Evolutionary conservation across 129 eudicot genomes (phyloP), one percentile per base, ranked within the genome.

Genomic region (Rutidosis leptorrhynchoides): DNA sequence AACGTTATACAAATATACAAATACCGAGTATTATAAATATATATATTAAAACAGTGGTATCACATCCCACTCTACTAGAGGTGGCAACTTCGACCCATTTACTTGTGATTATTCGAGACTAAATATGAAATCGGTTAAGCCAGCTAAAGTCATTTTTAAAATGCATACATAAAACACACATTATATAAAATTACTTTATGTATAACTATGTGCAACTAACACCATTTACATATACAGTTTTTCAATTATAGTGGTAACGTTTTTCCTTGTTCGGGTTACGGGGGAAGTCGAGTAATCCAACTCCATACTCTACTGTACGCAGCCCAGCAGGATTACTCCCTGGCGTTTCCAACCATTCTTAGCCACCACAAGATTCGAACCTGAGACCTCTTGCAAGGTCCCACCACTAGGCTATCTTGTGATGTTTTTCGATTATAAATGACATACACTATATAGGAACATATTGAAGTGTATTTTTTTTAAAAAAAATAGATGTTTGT

Each of bases 1-100:
- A 73, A 72, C 77, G 53, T 62, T 66, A 65, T 37, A 58, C 48
- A 46, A 69, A 60, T 64, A 64, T 15, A 32, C 33, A 56, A 69
- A 52, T 64, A 71, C 59, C 16, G 35, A 7, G 7, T n/a, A n/a
- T n/a, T n/a, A n/a, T n/a, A n/a, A 19, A 0, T 1, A 49, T 46
- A 30, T 3, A 48, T 8, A 48, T n/a, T 49, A 17, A 1, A 51
- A 53, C 25, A 49, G 64, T 1, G 30, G 19, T 26, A 7, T 27
- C 43, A 25, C 10, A 26, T 6, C 48, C 60, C 48, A 17, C 17
- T 66, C 57, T 45, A 27, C 40, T 58, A 58, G 23, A 28, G 25
- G 64, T 59, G 15, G 1, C 20, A 16, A 45, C n/a, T 45, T 45
- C 52, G 52, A 45, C 19, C 20, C 52, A 45, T 16, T 45, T 14